phyloP scores from a whole-genome alignment of 225 moss, liverwort and hornwort species.

The Neckera pumila region DNA sequence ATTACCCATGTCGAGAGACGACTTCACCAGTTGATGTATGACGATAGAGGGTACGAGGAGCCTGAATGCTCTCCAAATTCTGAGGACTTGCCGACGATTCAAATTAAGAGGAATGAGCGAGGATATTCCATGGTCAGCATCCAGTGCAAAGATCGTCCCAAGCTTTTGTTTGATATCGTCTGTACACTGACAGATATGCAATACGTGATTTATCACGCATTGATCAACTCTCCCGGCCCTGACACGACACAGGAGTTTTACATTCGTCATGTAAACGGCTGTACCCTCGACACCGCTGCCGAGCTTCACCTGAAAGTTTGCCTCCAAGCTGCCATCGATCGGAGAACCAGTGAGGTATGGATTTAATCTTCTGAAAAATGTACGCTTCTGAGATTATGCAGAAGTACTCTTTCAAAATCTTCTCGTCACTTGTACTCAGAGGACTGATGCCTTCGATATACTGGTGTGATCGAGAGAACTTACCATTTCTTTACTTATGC shows the following conservation, averaged over 20 bases:
- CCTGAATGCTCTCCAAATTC: not conserved
- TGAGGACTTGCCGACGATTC: conserved; percentile 2
- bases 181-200: conserved; percentile 53
- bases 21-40: conserved; percentile 43
- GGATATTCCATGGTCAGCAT: conserved; percentile 38
- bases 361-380: too few relatives aligned
- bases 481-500: not conserved
- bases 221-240: conserved; percentile 31
- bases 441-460: not conserved
- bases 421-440: not conserved
- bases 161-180: conserved; percentile 45
- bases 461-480: not conserved
- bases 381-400: too few relatives aligned
- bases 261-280: conserved; percentile 38
- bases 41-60: conserved; percentile 10
- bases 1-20: conserved; percentile 35
- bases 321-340: conserved; percentile 38
- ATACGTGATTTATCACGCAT: conserved; percentile 40
- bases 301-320: conserved; percentile 27
- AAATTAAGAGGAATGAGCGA: conserved; percentile 30
- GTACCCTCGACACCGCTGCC: conserved; percentile 15
- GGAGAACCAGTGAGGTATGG: conserved; percentile 29
- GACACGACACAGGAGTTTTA: conserved; percentile 37
- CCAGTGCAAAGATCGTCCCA: conserved; percentile 36
- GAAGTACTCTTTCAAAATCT: too few relatives aligned